Evolutionary conservation across 768 basidiomycete genomes (phyloP).

Genomic region (Leccinum aurantiacum): DNA sequence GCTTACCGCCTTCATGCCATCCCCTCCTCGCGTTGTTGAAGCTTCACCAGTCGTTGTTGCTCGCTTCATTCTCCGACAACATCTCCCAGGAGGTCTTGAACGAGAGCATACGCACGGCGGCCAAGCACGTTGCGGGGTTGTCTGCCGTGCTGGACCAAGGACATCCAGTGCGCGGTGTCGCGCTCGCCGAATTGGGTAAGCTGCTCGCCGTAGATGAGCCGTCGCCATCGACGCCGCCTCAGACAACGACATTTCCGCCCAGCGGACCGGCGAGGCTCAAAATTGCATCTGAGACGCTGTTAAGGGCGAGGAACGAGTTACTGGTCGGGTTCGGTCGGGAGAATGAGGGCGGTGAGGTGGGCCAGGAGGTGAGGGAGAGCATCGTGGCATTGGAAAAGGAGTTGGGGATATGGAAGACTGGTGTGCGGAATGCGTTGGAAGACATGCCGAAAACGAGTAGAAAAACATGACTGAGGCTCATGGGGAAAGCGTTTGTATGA

Average conservation of each 20-base stretch:
- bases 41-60: constrained; percentile 68
- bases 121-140: constrained; percentile 54
- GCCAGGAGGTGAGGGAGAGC: constrained; percentile 57
- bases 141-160: constrained; percentile 52
- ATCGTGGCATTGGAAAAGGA: constrained; percentile 70
- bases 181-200: constrained; percentile 79
- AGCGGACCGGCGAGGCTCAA: constrained; percentile 62
- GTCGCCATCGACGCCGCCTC: constrained; percentile 32
- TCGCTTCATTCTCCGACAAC: constrained; percentile 45
- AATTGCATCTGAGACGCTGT: constrained; percentile 62
- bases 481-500: too few species aligned
- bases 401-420: constrained; percentile 64
- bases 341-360: constrained; percentile 73
- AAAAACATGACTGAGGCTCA: too few species aligned
- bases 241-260: constrained; percentile 53
- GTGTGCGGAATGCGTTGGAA: constrained; percentile 55
- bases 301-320: constrained; percentile 61
- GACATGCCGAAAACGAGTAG: constrained; percentile 30
- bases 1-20: constrained; percentile 64
- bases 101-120: constrained; percentile 57
- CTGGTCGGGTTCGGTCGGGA: constrained; percentile 67
- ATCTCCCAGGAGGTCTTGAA: constrained; percentile 56
- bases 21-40: constrained; percentile 75
- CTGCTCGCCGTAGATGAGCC: constrained; percentile 79
- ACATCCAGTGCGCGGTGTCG: constrained; percentile 77